Evolutionary conservation across 78 protist genomes (phyloP), one percentile per base, ranked within the genome.

Genomic region (Dictyostelium discoideum): DNA sequence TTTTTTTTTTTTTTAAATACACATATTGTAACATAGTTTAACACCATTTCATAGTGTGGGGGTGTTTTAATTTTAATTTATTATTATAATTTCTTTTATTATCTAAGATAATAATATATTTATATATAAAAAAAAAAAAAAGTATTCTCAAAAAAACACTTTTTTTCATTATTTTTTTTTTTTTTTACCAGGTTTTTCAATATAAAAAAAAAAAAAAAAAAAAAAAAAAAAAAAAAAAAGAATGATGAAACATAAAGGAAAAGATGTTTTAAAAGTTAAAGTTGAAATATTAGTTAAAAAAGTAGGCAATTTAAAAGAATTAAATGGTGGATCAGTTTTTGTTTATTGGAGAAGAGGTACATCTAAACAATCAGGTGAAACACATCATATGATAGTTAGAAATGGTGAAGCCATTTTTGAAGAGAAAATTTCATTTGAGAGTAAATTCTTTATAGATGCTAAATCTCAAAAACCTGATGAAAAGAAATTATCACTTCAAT

Each of bases 391-490:
- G 4, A 65, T 67, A n/a, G 93, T 88, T 5, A 78, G 86, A 67
- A 88, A 88, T 80, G 81, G 54, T 14, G 93, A 88, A 67, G 85
- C 87, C 0, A 78, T 32, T 3, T 88, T 80, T 80, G 93, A 88
- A 24, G 93, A 88, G 50, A 88, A 88, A 82, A 88, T 88, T 8
- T 32, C 93, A 16, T 88, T 88, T 44, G 93, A 88, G 37, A 24
- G 57, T 16, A 88, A 88, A 67, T 88, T 88, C 73, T 88, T 80
- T 67, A 88, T 88, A 8, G 93, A 88, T 88, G 20, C 93, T 24
- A 88, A 88, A 80, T 67, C 93, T 44, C 93, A 88, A 37, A 88
- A 88, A 67, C 93, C 93, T 2, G 93, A 88, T 32, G 93, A 80
- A 46, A 88, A 88, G 86, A 88, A 88, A 54, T 32, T 88, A 16